Conservation (phyloP, 2,329 filamentous ascomycete species). For the Bertia moriformis region DNA sequence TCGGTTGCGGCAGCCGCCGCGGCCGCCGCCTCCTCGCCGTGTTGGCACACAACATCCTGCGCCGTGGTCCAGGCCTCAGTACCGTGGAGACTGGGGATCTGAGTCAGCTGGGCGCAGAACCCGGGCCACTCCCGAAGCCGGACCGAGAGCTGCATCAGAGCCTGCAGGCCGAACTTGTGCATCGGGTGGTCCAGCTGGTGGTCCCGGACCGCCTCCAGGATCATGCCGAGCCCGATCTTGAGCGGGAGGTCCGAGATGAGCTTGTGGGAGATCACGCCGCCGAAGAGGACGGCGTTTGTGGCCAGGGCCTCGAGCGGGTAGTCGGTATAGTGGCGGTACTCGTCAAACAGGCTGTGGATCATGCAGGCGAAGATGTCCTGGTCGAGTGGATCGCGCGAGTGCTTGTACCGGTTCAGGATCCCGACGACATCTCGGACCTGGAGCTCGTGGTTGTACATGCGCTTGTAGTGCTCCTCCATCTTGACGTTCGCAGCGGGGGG, state of each 20-base stretch:
- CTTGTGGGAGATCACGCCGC: conserved; percentile 87
- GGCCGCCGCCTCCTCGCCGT: conserved; percentile 39
- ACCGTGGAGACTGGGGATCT: conserved; percentile 67
- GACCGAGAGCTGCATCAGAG: conserved; percentile 75
- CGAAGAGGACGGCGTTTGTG: conserved; percentile 90
- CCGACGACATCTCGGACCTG: conserved; percentile 76
- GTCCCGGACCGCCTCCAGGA: conserved; percentile 85
- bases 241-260: conserved; percentile 80
- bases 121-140: conserved; percentile 89
- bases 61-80: conserved; percentile 76
- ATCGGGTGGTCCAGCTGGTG: conserved; percentile 72
- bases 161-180: conserved; percentile 96
- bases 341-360: conserved; percentile 94
- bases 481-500: conserved; percentile 67
- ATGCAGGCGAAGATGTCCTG: conserved; percentile 97
- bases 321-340: conserved; percentile 87
- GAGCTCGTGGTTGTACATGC: conserved; percentile 87
- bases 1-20: background rate
- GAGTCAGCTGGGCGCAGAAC: conserved; percentile 73
- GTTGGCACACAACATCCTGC: conserved; percentile 61
- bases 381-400: conserved; percentile 67
- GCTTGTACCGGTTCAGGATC: conserved; percentile 74
- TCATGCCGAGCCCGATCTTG: conserved; percentile 87
- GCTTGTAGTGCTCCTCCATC: conserved; percentile 97
- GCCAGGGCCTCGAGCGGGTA: conserved; percentile 90